Evolutionary conservation across 108 stramenopile genomes (phyloP), one percentile per base, ranked within the genome.

Genomic region (Pseudonitzschia multiseries): DNA sequence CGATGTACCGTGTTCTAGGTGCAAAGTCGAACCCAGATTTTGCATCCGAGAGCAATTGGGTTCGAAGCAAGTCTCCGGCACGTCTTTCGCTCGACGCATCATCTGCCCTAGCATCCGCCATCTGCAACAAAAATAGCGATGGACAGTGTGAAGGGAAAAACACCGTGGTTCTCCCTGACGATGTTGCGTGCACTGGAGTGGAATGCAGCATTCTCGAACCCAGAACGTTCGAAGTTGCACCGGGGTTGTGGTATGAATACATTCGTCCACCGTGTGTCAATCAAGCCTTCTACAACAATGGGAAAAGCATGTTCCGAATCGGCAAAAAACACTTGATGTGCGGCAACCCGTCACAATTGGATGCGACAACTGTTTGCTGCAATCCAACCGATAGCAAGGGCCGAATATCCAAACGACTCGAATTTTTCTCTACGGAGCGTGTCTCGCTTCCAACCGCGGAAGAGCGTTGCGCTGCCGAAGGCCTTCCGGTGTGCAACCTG

Each of bases 211-310:
- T 79, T 57, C 69, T 72, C 65, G 67, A 24, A 22, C 44, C 81
- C 36, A 74, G 84, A 26, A 73, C 80, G 0, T 71, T 91, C 1
- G 52, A 85, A 65, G 82, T 85, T 0, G 65, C 70, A 0, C 65
- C 57, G 18, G 80, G 78, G 18, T 64, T 84, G 5, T 87, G 67
- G 52, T 90, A 85, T 62, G 89, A 87, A 56, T 86, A 87, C 71
- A 54, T 87, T 13, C 86, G 56, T 31, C 52, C 43, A 13, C 80
- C 87, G 4, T 90, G 89, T 77, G 87, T 90, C 2, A 27, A 87
- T 32, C 79, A 83, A 68, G 78, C 85, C 0, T 87, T 85, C 42
- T 86, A 77, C 51, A n/a, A 77, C 41, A 54, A 81, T 63, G 71
- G 29, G n/a, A 67, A 73, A 40, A 76, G 40, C 15, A 73, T 60